Base-by-base conservation (phyloP, 768 basidiomycete species). In the Crucibulum laeve region DNA sequence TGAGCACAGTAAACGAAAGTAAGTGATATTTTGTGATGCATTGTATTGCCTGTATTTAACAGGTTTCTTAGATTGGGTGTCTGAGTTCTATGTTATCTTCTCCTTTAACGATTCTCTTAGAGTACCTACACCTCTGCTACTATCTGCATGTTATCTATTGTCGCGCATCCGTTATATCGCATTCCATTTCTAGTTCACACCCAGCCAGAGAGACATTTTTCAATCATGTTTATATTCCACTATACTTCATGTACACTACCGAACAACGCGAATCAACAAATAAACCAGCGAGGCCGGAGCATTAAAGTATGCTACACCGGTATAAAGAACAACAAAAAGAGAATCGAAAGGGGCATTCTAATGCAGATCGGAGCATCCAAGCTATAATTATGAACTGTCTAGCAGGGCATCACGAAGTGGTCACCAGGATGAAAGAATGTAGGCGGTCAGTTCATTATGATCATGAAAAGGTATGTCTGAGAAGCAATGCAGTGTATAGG, bases 1-100 rank as follows among this genome's bases (percentile, higher is more conserved):
- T 64, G 90, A 92, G 60, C 81, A 87, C 54, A 82, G 76, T 54
- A 92, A 90, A 70, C 77, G 84, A 61, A 84, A 72, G 90, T 85
- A 43, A 49, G 79, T 63, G 1, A 36, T 47, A 34, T 34, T 36
- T 39, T 24, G 21, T 33, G 43, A 37, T 42, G 24, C 28, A 33
- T 19, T 35, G 25, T 32, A 41, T 35, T 49, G 25, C 41, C 40
- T 17, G 40, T 38, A 19, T 43, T 43, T 51, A 40, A 54, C 51
- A 22, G 40, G 22, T 35, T 22, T 48, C 40, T 24, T 57, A 85
- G 83, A 63, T 74, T 85, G 55, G 82, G 81, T 55, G 79, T 82
- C 63, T 79, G 71, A 65, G 38, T 42, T 38, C 40, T 38, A 50
- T 57, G 40, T 49, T 51, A 51, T 46, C 25, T 36, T 13, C 8